A percentile compares a stretch with the other conserved stretches of the same genome.
These are phyloP conservation scores for Loxodes magnus DNA, from an alignment of 73 alveolate species.

Conservation along the genomic window DNA sequence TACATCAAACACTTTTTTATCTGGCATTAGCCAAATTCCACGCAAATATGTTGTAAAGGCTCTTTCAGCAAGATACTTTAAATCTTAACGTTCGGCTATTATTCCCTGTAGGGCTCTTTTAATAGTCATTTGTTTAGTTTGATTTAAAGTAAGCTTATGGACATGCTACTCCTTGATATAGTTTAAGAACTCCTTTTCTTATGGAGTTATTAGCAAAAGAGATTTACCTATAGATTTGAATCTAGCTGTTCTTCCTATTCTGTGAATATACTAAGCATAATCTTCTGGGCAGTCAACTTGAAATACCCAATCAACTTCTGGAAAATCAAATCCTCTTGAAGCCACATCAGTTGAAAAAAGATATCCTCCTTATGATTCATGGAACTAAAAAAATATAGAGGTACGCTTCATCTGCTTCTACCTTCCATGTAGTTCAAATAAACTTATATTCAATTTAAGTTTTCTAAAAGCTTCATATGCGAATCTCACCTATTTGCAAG, in stretches of 20 bases:
- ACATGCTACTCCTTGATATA: constrained; percentile 49
- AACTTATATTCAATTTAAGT: constrained; percentile 46
- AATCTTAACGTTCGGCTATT: constrained; percentile 73
- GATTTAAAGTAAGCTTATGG: constrained; percentile 69
- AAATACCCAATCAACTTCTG: constrained; percentile 89
- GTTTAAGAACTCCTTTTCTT: constrained; percentile 62
- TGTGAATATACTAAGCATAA: constrained; percentile 67
- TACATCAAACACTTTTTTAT: constrained; percentile 76
- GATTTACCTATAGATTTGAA: constrained; percentile 92
- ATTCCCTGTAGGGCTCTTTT: constrained; percentile 56
- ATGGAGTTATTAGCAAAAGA: constrained; percentile 60
- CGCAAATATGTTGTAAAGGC: constrained; percentile 85
- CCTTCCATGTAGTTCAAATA: constrained; percentile 79
- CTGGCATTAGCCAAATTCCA: constrained; percentile 58
- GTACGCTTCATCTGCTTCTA: constrained; percentile 76
- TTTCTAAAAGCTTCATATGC: constrained; percentile 61
- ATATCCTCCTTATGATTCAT: constrained; percentile 63
- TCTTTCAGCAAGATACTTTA: constrained; percentile 84
- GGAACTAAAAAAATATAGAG: constrained; percentile 71
- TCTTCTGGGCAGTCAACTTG: constrained; percentile 83
- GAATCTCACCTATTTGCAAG: constrained; percentile 81
- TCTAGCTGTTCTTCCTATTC: constrained; percentile 95
- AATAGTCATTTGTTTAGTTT: constrained; percentile 62
- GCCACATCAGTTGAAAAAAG: constrained; percentile 83
- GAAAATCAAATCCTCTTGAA: constrained; percentile 89